Evolutionary conservation across 805 yeast genomes (phyloP).

Genomic region (Metschnikowia arizonensis): DNA sequence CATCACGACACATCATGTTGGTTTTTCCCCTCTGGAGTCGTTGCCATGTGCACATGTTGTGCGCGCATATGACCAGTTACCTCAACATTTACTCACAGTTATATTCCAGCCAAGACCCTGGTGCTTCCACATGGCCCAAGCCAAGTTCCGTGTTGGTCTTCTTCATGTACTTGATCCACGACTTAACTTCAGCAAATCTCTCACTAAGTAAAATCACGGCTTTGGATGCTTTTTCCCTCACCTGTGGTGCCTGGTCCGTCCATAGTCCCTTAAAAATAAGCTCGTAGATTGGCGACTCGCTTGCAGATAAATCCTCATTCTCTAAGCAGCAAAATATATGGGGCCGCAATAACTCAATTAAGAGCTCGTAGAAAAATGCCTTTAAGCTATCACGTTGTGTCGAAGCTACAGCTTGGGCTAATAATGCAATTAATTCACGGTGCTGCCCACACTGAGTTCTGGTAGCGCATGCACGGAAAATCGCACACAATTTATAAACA

Average conservation of each 20-base stretch:
- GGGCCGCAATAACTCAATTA: constrained; percentile 11
- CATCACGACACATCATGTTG: background rate
- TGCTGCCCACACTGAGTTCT: constrained; percentile 13
- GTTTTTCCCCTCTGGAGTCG: constrained; percentile 3
- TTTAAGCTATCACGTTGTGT: constrained; percentile 12
- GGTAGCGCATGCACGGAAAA: constrained; percentile 14
- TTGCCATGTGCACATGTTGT: too few species aligned
- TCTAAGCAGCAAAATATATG: constrained; percentile 17
- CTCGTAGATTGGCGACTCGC: constrained; percentile 13
- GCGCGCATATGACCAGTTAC: background rate
- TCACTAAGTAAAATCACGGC: constrained; percentile 11
- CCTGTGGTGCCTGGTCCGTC: constrained; percentile 13
- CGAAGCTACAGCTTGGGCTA: constrained; percentile 11
- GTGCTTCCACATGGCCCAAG: constrained; percentile 10
- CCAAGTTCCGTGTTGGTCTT: constrained; percentile 9
- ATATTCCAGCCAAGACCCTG: constrained; percentile 18
- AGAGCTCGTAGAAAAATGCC: constrained; percentile 16
- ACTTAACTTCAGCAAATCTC: constrained; percentile 12
- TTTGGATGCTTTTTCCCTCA: constrained; percentile 11
- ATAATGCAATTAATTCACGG: constrained; percentile 10
- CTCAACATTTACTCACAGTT: constrained; percentile 3
- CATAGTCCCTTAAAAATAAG: constrained; percentile 16
- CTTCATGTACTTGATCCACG: constrained; percentile 15
- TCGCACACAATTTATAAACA: constrained; percentile 9
- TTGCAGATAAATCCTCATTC: constrained; percentile 14